phyloP scores from a whole-genome alignment of 108 stramenopile genomes.

The Seminavis robusta region DNA sequence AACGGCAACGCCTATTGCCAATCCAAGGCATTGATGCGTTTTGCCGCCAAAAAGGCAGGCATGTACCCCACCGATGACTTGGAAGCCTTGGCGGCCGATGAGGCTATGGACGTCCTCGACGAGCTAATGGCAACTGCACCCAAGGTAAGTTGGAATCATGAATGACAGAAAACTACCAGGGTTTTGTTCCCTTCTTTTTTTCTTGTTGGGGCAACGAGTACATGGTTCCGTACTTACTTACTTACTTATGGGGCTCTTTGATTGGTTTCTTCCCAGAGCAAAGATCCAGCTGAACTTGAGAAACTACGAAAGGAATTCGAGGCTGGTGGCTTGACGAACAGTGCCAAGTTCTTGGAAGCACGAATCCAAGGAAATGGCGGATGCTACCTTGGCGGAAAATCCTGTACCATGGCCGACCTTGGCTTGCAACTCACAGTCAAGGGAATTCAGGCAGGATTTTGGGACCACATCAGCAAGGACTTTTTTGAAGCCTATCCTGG shows the following conservation, averaged over 20 bases:
- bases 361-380: conserved; percentile 12
- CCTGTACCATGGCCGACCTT: conserved; percentile 1
- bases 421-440: neutral
- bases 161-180: too few species aligned
- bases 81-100: conserved; percentile 15
- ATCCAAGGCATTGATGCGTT: conserved; percentile 8
- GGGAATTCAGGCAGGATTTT: conserved; percentile 1
- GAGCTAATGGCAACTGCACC: conserved; percentile 5
- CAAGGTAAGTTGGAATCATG: neutral
- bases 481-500: conserved; percentile 17
- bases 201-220: too few species aligned
- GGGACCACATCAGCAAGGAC: conserved; percentile 11
- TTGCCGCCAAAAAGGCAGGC: conserved; percentile 13
- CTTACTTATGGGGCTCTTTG: too few species aligned
- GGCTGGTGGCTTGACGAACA: neutral
- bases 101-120: conserved; percentile 10
- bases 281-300: conserved; percentile 3
- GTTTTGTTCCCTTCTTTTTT: too few species aligned
- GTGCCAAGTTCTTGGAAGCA: conserved; percentile 3
- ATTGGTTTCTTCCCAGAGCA: too few species aligned
- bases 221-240: too few species aligned
- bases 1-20: conserved; percentile 11
- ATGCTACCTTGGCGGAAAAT: neutral
- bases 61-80: conserved; percentile 15
- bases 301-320: conserved; percentile 7